phyloP scores from a whole-genome alignment of 108 stramenopile genomes.

The Cylindrotheca fusiformis region DNA sequence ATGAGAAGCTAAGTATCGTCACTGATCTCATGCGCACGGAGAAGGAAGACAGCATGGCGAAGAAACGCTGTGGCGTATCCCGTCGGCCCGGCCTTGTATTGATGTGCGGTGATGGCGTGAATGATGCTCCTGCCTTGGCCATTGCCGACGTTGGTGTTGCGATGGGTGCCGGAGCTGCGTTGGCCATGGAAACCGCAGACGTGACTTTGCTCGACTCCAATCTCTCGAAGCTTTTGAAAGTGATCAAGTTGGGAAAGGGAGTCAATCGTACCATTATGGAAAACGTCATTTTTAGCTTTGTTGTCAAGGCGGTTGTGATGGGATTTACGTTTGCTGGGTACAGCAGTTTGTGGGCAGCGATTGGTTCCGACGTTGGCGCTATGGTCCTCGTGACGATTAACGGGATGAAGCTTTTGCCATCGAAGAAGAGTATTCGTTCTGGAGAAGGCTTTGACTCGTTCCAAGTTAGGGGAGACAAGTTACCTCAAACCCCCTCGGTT shows the following conservation, averaged over 20 bases:
- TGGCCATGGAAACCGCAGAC: slow-evolving; percentile 91
- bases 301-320: slow-evolving; percentile 59
- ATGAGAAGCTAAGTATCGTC: slow-evolving; percentile 62
- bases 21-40: no score
- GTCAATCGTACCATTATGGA: slow-evolving; percentile 67
- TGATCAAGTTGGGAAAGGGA: slow-evolving; percentile 53
- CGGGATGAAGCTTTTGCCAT: slow-evolving; percentile 69
- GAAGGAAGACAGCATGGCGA: no score
- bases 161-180: slow-evolving; percentile 93
- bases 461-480: no score
- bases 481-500: no score
- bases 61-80: slow-evolving; percentile 4
- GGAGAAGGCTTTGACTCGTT: no score
- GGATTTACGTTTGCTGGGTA: slow-evolving; percentile 61
- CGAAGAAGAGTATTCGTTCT: no score
- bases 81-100: slow-evolving; percentile 43
- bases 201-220: slow-evolving; percentile 76
- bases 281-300: slow-evolving; percentile 65
- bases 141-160: slow-evolving; percentile 93
- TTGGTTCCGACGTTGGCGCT: slow-evolving; percentile 71
- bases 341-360: slow-evolving; percentile 63
- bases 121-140: slow-evolving; percentile 94
- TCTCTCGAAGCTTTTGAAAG: slow-evolving; percentile 59
- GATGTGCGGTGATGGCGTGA: slow-evolving; percentile 96
- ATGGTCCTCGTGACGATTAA: slow-evolving; percentile 82